Evolutionary conservation across 2,329 filamentous ascomycete genomes (phyloP).

Genomic region (Aspergillus caelatus): DNA sequence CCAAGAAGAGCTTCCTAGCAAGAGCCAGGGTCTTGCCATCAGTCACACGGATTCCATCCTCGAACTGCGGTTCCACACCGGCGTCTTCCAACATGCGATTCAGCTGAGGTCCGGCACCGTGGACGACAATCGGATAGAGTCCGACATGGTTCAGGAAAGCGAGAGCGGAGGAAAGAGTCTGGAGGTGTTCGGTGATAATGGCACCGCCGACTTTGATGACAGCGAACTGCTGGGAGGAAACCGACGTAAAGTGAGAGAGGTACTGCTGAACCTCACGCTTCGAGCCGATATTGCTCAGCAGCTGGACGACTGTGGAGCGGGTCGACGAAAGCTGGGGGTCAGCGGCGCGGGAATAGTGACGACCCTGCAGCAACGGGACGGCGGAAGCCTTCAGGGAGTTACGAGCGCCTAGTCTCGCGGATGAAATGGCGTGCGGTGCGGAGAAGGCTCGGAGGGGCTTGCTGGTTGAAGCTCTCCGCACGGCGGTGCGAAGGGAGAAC

Average conservation of each 20-base stretch:
- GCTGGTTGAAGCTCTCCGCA: constrained; percentile 47
- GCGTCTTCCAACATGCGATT: constrained; percentile 88
- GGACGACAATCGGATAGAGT: constrained; percentile 91
- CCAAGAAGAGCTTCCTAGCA: constrained; percentile 87
- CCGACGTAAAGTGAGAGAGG: constrained; percentile 93
- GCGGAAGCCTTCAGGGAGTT: constrained; percentile 31
- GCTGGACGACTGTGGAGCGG: constrained; percentile 80
- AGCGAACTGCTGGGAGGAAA: constrained; percentile 94
- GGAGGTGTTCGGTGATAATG: constrained; percentile 90
- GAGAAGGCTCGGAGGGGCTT: constrained; percentile 46
- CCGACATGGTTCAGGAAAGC: constrained; percentile 94
- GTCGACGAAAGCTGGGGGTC: constrained; percentile 61
- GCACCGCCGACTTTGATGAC: constrained; percentile 98
- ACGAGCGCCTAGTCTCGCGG: constrained; percentile 31
- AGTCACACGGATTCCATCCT: constrained; percentile 93
- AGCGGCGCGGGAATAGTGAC: constrained; percentile 50
- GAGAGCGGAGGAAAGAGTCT: constrained; percentile 85
- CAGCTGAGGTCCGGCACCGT: constrained; percentile 92
- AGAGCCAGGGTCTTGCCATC: constrained; percentile 92
- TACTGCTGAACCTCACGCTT: constrained; percentile 98
- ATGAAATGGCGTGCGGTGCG: constrained; percentile 38
- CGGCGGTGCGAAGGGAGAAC: constrained; percentile 47
- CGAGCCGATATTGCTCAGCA: constrained; percentile 93
- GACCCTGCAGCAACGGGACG: constrained; percentile 35
- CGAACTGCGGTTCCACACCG: constrained; percentile 91